Base-by-base conservation (phyloP, 2,329 filamentous ascomycete genomes). In the Verruconis gallopava region DNA sequence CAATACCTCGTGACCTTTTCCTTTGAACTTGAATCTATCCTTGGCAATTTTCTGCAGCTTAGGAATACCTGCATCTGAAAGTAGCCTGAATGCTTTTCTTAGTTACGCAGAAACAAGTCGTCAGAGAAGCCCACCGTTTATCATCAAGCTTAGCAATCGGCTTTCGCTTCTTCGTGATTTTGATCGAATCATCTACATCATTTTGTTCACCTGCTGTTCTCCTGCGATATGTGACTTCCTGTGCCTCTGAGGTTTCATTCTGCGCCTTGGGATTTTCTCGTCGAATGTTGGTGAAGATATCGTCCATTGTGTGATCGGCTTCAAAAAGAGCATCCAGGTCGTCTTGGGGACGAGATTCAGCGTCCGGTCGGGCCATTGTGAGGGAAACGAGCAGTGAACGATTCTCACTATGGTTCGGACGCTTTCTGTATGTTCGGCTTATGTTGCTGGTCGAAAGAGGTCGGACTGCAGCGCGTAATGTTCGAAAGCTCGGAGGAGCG, bases 81-180 rank as follows among this genome's bases (percentile, higher is more conserved):
- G 69, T n/a, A 96, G 65, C 49, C 85, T 86, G 47, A 20, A 19
- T 13, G 33, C 20, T 13, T 5, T 12, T 25, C 22, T 19, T 44
- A 22, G 39, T 30, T 17, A 34, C 9, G 39, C n/a, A n/a, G n/a
- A n/a, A n/a, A n/a, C n/a, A n/a, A n/a, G n/a, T n/a, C n/a, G n/a
- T n/a, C n/a, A n/a, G n/a, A 13, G 34, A 4, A 22, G 43, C 52
- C 40, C 56, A 85, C 80, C 77, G 75, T 6, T 73, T 66, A 52
- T 94, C 85, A 55, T 98, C 88, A 19, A 98, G 72, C 59, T 95
- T 98, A 3, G 89, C 81, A 43, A 77, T 71, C 1, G 86, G 85
- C 47, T 77, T 72, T 25, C 42, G 36, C 78, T 73, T 52, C 81
- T 81, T 94, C 32, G 73, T 75, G 3, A 95, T 72, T 43, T 84